Conservation (phyloP, 1,139 yeast species). For the Geotrichum candidum region DNA sequence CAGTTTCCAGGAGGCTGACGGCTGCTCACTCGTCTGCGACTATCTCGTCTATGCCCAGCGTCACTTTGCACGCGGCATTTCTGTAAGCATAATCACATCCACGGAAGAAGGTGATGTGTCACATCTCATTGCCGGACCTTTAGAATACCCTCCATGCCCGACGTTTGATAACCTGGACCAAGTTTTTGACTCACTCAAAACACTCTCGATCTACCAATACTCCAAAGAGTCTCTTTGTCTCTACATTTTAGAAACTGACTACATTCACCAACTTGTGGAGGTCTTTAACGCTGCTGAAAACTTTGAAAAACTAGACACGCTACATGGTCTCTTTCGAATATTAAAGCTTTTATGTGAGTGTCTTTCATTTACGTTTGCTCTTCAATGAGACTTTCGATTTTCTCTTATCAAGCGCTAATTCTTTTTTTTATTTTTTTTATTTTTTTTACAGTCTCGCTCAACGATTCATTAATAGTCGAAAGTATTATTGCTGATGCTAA, state of each 20-base stretch:
- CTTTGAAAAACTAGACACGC: conserved; percentile 43
- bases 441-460: conserved; percentile 49
- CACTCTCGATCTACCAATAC: conserved; percentile 24
- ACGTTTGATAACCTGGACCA: conserved; percentile 39
- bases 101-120: conserved; percentile 46
- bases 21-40: conserved; percentile 79
- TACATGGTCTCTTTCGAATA: conserved; percentile 66
- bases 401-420: neutral
- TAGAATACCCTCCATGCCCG: conserved; percentile 60
- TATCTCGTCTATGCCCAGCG: conserved; percentile 68
- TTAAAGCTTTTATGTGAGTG: conserved; percentile 45
- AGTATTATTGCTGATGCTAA: conserved; percentile 56
- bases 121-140: conserved; percentile 77
- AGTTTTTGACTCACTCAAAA: conserved; percentile 41
- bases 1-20: conserved; percentile 87
- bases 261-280: conserved; percentile 47
- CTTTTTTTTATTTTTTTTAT: too few species aligned
- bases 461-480: conserved; percentile 65
- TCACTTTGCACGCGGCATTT: conserved; percentile 58
- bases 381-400: conserved; percentile 7
- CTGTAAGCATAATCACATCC: conserved; percentile 62
- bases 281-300: conserved; percentile 55
- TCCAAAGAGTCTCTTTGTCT: conserved; percentile 33
- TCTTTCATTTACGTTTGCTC: neutral
- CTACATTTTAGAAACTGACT: conserved; percentile 37